Conservation (phyloP, 176 grass and related monocot species). For the Aegilops speltoides region DNA sequence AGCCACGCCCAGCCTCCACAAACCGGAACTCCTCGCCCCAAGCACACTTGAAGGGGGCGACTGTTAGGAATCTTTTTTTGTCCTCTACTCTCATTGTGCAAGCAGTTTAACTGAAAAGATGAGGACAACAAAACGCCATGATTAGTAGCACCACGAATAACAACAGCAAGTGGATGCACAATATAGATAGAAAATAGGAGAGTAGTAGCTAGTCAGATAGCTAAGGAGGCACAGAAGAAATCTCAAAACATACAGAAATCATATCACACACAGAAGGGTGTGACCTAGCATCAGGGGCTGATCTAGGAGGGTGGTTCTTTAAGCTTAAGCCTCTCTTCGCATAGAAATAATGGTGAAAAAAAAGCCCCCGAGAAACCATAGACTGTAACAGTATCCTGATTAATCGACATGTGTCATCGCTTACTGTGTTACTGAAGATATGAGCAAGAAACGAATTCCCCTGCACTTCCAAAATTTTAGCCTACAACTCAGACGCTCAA, state of each 20-base stretch:
- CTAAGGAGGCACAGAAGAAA: neutral
- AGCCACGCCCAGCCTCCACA: constrained; percentile 72
- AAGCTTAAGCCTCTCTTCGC: neutral
- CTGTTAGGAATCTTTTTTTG: constrained; percentile 73
- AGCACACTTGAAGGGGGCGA: constrained; percentile 78
- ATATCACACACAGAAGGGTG: neutral
- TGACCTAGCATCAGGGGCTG: neutral
- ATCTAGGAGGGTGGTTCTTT: neutral
- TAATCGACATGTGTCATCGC: neutral
- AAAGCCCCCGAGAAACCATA: neutral
- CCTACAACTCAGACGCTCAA: too few relatives aligned
- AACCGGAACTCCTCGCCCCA: constrained; percentile 85
- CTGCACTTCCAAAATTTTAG: too few relatives aligned
- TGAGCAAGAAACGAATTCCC: neutral
- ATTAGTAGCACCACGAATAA: neutral
- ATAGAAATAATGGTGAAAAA: neutral
- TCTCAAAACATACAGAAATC: neutral
- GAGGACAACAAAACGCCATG: neutral
- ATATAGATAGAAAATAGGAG: neutral
- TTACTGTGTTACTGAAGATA: neutral
- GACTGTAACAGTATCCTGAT: neutral
- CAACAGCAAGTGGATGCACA: neutral
- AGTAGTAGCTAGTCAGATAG: neutral
- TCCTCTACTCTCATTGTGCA: constrained; percentile 52
- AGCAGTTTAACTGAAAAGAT: constrained; percentile 19